phyloP scores from a whole-genome alignment of 1,284 basidiomycete species.

The Austroboletus niveus region DNA sequence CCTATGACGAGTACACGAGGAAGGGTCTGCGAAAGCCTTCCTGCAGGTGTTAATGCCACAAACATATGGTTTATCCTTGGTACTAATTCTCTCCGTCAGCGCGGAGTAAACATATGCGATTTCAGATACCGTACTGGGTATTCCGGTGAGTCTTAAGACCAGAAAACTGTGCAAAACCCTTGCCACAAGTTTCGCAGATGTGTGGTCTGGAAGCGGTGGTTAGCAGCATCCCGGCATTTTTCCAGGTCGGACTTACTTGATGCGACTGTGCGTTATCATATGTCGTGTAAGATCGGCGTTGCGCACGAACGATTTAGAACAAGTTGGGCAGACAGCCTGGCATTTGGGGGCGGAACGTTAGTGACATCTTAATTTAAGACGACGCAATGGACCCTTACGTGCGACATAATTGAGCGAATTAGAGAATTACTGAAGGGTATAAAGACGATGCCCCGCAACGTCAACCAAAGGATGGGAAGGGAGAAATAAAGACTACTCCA shows the following conservation, averaged over 20 bases:
- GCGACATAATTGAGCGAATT: conserved; percentile 20
- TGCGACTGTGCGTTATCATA: conserved; percentile 41
- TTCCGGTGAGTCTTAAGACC: conserved; percentile 59
- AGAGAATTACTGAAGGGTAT: conserved; percentile 20
- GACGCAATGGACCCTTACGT: conserved; percentile 14
- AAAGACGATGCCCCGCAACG: conserved; percentile 42
- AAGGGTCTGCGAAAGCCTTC: conserved; percentile 58
- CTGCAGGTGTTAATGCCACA: conserved; percentile 47
- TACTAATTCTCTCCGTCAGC: conserved; percentile 37
- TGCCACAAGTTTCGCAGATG: conserved; percentile 45
- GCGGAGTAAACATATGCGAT: background rate
- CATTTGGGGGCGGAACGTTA: conserved; percentile 4
- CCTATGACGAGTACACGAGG: conserved; percentile 58
- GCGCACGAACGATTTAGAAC: conserved; percentile 46
- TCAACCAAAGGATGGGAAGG: conserved; percentile 18
- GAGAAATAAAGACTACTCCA: conserved; percentile 3
- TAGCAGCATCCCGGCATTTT: background rate
- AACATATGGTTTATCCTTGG: conserved; percentile 46
- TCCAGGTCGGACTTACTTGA: conserved; percentile 37
- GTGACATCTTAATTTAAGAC: background rate
- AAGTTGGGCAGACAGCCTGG: conserved; percentile 38
- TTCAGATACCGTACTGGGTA: conserved; percentile 47
- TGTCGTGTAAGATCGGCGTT: conserved; percentile 57
- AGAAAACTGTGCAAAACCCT: conserved; percentile 51
- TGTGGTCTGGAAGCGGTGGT: conserved; percentile 39